phyloP scores from a whole-genome alignment of 345 rosid genomes.

The Turritis glabra region DNA sequence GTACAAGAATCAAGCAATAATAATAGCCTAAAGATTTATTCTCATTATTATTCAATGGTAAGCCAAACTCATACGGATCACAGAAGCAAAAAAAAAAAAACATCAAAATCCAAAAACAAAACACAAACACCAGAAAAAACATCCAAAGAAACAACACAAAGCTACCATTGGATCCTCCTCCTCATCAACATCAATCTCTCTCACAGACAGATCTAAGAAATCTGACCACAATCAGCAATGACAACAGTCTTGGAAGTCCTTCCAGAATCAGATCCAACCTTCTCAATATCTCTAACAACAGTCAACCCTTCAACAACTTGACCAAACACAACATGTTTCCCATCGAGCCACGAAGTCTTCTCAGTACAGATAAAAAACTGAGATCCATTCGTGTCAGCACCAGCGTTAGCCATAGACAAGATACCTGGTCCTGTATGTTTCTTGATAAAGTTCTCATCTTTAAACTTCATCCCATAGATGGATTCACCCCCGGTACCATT shows the following conservation, averaged over 20 bases:
- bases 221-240: slow-evolving; percentile 58
- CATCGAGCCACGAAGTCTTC: slow-evolving; percentile 60
- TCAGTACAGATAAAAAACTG: slow-evolving; percentile 65
- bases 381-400: slow-evolving; percentile 58
- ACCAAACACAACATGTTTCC: slow-evolving; percentile 74
- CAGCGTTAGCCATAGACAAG: slow-evolving; percentile 70
- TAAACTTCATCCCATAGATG: slow-evolving; percentile 61
- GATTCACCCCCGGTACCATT: slow-evolving; percentile 77
- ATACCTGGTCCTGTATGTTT: slow-evolving; percentile 68
- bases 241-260: slow-evolving; percentile 46
- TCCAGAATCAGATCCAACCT: slow-evolving; percentile 56
- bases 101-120: not conserved
- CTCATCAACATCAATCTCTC: not conserved
- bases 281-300: slow-evolving; percentile 50
- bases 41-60: slow-evolving; percentile 33
- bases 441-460: slow-evolving; percentile 62
- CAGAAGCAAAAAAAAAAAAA: not conserved
- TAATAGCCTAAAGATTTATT: not conserved
- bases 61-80: slow-evolving; percentile 19
- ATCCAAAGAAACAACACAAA: slow-evolving; percentile 1
- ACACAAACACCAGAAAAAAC: not conserved
- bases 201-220: slow-evolving; percentile 31
- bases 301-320: slow-evolving; percentile 58
- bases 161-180: slow-evolving; percentile 27
- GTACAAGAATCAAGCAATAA: not conserved